Conservation (phyloP, 306 rosid genomes). For the Fragaria nilgerrensis region DNA sequence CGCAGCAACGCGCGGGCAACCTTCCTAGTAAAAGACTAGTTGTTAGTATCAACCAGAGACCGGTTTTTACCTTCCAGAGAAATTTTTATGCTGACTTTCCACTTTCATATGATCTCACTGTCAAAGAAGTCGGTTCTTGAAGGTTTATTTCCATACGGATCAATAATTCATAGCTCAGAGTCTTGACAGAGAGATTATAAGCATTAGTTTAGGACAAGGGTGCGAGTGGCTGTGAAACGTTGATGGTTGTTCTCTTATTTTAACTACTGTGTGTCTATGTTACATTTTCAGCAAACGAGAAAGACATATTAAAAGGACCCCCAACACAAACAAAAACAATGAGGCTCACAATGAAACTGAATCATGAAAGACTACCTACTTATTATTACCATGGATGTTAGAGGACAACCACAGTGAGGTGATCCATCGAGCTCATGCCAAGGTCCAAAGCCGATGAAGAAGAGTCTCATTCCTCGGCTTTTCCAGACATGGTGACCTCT, state of each 20-base stretch:
- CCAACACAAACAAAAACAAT: neutral
- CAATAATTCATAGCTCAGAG: neutral
- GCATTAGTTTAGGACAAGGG: neutral
- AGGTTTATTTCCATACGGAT: neutral
- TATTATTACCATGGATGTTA: neutral
- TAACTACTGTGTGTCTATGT: neutral
- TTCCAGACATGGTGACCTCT: neutral
- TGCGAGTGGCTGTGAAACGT: neutral
- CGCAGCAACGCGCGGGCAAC: too few species aligned
- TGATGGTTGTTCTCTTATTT: neutral
- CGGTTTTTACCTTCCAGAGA: neutral
- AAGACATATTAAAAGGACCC: neutral
- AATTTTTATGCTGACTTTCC: conserved; percentile 6
- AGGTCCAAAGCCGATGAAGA: neutral
- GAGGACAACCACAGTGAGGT: neutral
- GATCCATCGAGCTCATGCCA: neutral
- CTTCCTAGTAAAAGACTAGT: too few species aligned
- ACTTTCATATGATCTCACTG: neutral
- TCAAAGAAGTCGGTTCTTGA: neutral
- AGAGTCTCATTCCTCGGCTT: neutral
- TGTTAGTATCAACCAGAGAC: too few species aligned
- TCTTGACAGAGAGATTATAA: neutral
- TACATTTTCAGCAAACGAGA: neutral
- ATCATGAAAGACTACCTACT: neutral
- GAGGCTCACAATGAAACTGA: neutral